phyloP scores from a whole-genome alignment of 768 basidiomycete species.

The Asterophora parasitica region DNA sequence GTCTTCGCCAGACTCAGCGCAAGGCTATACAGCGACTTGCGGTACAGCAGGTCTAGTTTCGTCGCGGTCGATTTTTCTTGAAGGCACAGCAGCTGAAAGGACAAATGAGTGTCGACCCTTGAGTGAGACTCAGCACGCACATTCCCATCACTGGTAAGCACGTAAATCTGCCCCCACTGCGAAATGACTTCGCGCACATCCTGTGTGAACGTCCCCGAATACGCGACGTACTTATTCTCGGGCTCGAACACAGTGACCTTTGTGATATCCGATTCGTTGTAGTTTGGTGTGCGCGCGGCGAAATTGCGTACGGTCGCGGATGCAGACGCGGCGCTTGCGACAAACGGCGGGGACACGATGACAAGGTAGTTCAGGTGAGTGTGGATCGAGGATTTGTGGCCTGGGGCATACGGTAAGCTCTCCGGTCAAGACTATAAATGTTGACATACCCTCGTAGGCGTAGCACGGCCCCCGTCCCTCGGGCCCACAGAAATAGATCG shows the following conservation, averaged over 20 bases:
- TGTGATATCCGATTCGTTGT: constrained; percentile 55
- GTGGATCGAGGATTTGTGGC: constrained; percentile 72
- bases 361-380: constrained; percentile 81
- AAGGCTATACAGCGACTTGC: constrained; percentile 69
- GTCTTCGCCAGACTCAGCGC: constrained; percentile 82
- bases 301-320: constrained; percentile 76
- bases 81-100: constrained; percentile 53
- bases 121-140: constrained; percentile 33
- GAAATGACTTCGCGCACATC: constrained; percentile 83
- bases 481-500: constrained; percentile 78
- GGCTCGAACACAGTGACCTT: constrained; percentile 87
- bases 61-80: constrained; percentile 75
- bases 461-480: constrained; percentile 82
- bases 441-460: constrained; percentile 78
- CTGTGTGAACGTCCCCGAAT: constrained; percentile 72
- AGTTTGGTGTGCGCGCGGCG: constrained; percentile 45
- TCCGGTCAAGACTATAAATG: not conserved
- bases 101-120: not conserved
- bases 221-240: constrained; percentile 88
- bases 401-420: constrained; percentile 29
- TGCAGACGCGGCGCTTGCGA: constrained; percentile 57
- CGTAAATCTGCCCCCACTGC: constrained; percentile 75
- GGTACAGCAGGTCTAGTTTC: constrained; percentile 86
- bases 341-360: constrained; percentile 83
- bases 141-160: constrained; percentile 74